A percentile compares a stretch with the other conserved stretches of the same genome.
Conservation (phyloP, 2,329 filamentous ascomycete genomes). For the Aspergillus sclerotialis region DNA sequence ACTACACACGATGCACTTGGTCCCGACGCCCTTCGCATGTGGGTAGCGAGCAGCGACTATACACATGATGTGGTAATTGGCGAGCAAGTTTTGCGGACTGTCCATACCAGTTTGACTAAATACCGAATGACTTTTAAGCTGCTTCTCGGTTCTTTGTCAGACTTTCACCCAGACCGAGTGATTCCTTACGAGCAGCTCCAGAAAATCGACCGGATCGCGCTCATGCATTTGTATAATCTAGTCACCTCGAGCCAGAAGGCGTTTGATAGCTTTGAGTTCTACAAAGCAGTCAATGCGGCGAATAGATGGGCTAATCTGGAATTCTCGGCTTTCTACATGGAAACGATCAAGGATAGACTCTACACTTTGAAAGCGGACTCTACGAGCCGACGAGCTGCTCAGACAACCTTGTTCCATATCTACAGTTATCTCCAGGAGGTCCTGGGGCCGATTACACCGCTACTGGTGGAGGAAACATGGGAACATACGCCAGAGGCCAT, state of each 20-base stretch:
- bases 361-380: conserved; percentile 73
- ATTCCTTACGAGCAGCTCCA: conserved; percentile 46
- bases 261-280: conserved; percentile 71
- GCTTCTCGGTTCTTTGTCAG: conserved; percentile 68
- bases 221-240: conserved; percentile 64
- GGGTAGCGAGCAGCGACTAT: conserved; percentile 89
- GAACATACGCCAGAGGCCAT: conserved; percentile 64
- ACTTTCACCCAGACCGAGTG: conserved; percentile 40
- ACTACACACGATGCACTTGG: conserved; percentile 63
- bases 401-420: conserved; percentile 54
- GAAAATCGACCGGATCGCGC: conserved; percentile 64
- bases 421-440: conserved; percentile 68
- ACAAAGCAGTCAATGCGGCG: conserved; percentile 64
- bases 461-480: conserved; percentile 86
- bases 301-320: conserved; percentile 78
- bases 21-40: conserved; percentile 78
- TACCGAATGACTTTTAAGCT: conserved; percentile 88
- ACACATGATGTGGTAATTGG: conserved; percentile 81
- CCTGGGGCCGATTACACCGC: conserved; percentile 71
- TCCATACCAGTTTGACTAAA: conserved; percentile 73
- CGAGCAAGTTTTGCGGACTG: conserved; percentile 64
- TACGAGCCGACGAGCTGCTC: conserved; percentile 50
- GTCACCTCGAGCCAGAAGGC: conserved; percentile 58
- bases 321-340: conserved; percentile 88
- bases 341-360: conserved; percentile 82